Evolutionary conservation across 108 stramenopile genomes (phyloP), one percentile per base, ranked within the genome.

Genomic region (Cyclotella baltica): DNA sequence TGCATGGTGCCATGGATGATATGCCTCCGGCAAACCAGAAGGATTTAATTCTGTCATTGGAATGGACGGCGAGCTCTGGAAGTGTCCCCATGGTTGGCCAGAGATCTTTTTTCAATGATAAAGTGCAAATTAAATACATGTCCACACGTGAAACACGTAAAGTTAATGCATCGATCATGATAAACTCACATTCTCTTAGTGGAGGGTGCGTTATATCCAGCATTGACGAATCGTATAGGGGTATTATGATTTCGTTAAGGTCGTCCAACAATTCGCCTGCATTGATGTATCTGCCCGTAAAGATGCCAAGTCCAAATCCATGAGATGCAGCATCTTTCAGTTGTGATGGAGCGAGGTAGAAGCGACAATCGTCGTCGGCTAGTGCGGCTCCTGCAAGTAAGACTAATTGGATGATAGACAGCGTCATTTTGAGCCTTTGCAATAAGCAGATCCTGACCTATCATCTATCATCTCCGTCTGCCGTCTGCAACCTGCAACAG

Each of bases 321-420:
- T 89, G 88, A 16, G 78, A 65, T 28, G 82, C 88, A 2, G 59
- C 52, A 43, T 86, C 59, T 50, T 89, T 89, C 70, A 89, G 73
- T 11, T 62, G 82, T 0, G 88, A 89, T 18, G 88, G 88, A 52
- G 84, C 88, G 43, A 89, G 57, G 82, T 83, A 89, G 34, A 85
- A 38, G 2, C 77, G 83, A 62, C 88, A 88, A n/a, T 71, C 70
- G 29, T 38, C 52, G 3, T 31, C 15, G 52, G 68, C 28, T 3
- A 43, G 28, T 25, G 68, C 28, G 18, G 58, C 4, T 28, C 10
- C 40, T 10, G 58, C 58, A 13, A 43, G 40, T 13, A 43, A 43
- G 10, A 43, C 13, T 43, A 43, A 13, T 6, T 10, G 6, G 6
- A 43, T 43, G 40, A 43, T 43, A 13, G 10, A 6, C 10, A 43